Conservation (phyloP, 768 basidiomycete species). For the Guyanaporus albipodus region DNA sequence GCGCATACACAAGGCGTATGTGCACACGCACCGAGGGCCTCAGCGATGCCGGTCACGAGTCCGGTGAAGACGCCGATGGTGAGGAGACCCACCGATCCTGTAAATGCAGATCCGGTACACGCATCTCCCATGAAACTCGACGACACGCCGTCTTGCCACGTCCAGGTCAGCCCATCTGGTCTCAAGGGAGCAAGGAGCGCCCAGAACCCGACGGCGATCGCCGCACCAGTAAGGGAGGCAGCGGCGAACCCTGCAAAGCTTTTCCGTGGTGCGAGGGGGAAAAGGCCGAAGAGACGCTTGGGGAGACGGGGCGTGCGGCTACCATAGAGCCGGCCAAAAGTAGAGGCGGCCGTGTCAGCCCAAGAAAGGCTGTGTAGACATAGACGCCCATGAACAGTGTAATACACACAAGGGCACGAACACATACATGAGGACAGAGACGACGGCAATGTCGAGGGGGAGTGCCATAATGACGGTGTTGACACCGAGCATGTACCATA, state of each 20-base stretch:
- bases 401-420: background rate
- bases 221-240: conserved; percentile 66
- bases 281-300: conserved; percentile 37
- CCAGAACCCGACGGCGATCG: conserved; percentile 72
- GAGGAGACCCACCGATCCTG: conserved; percentile 44
- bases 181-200: conserved; percentile 50
- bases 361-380: conserved; percentile 68
- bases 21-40: conserved; percentile 71
- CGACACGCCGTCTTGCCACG: conserved; percentile 49
- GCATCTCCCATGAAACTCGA: conserved; percentile 20
- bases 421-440: conserved; percentile 83
- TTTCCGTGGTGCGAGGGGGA: conserved; percentile 79
- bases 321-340: conserved; percentile 83
- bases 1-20: background rate
- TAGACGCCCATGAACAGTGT: background rate
- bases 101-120: conserved; percentile 4
- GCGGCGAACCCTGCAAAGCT: conserved; percentile 82
- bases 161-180: conserved; percentile 46
- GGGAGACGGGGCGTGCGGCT: conserved; percentile 62
- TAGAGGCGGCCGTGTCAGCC: conserved; percentile 94
- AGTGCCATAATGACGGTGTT: conserved; percentile 70
- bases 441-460: conserved; percentile 85
- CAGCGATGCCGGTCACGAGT: conserved; percentile 78
- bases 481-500: conserved; percentile 86
- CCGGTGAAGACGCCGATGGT: conserved; percentile 64